Evolutionary conservation across 208 protist genomes (phyloP), one percentile per base, ranked within the genome.

Genomic region (Blechomonas ayalai): DNA sequence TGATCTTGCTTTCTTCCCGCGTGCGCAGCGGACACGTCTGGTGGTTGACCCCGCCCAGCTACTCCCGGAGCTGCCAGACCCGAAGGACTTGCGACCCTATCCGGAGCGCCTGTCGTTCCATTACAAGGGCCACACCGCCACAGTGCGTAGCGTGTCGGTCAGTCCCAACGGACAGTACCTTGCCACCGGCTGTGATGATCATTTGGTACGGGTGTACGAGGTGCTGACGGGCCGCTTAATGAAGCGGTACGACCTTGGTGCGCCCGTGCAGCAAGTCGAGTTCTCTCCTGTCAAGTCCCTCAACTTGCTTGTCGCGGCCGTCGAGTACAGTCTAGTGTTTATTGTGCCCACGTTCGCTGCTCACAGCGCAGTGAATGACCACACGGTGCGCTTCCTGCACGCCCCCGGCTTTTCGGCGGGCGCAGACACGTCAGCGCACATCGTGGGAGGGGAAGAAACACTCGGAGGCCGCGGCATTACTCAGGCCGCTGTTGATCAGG

Each of bases 41-140:
- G 90, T 97, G 29, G 80, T 97, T 22, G 79, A 96, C 63, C 96
- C 97, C 0, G 84, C 97, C 10, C 85, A 89, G 42, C 79, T 99
- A 20, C 68, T 99, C 13, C 98, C 98, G 4, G 82, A 97, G 51
- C 78, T 99, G 34, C 98, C 98, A 8, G 84, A 97, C 37, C 95
- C 96, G 18, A 77, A 92, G 63, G 96, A 99, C 33, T 92, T 99
- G 25, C 89, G 95, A 26, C 98, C 98, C n/a, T 99, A 97, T 82
- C 98, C 98, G 18, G 91, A 96, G 51, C 52, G 66, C 32, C 78
- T 97, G n/a, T 88, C 80, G 39, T 80, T 99, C 32, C 73, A 88
- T 44, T 99, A 95, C 76, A 90, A 94, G 52, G 97, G 97, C 8
- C 97, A 99, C 78, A 97, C 81, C 12, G 84, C 51, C 33, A 88